Evolutionary conservation across 306 rosid genomes (phyloP).

Genomic region (Lathyrus sativus): DNA sequence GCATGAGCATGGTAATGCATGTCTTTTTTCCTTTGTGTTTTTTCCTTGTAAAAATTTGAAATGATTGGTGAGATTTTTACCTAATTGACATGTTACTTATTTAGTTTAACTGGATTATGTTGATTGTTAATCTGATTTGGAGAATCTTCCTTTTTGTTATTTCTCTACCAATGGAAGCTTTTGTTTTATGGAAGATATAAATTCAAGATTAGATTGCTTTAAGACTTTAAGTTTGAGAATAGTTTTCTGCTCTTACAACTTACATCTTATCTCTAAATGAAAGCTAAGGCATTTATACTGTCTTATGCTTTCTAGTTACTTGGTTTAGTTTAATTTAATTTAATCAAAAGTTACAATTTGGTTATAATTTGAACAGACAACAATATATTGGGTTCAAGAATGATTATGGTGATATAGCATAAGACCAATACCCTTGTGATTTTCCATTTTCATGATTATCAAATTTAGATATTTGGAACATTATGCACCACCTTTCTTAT

Average conservation of each 20-base stretch:
- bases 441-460: constrained; percentile 24
- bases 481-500: constrained; percentile 16
- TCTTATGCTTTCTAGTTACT: constrained; percentile 14
- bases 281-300: constrained; percentile 3
- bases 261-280: constrained; percentile 18
- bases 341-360: constrained; percentile 4
- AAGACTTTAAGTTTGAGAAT: constrained; percentile 9
- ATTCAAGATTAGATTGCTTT: constrained; percentile 27
- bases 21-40: background rate
- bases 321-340: constrained; percentile 15
- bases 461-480: constrained; percentile 26
- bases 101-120: constrained; percentile 8
- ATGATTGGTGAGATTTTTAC: constrained; percentile 17
- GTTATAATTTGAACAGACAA: constrained; percentile 29
- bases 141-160: constrained; percentile 7
- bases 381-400: constrained; percentile 20
- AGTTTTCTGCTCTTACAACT: constrained; percentile 9
- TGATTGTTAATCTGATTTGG: constrained; percentile 8
- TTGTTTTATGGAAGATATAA: constrained; percentile 6
- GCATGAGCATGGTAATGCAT: constrained; percentile 31
- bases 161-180: constrained; percentile 29
- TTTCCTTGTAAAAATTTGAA: constrained; percentile 24
- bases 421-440: constrained; percentile 18
- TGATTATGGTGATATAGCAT: constrained; percentile 26
- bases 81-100: background rate